Percentiles rank a stretch among this genome's conserved stretches.
These are phyloP conservation scores for Teratosphaeria zuluensis DNA, from an alignment of 2,329 filamentous ascomycete genomes.

Conservation along the genomic window DNA sequence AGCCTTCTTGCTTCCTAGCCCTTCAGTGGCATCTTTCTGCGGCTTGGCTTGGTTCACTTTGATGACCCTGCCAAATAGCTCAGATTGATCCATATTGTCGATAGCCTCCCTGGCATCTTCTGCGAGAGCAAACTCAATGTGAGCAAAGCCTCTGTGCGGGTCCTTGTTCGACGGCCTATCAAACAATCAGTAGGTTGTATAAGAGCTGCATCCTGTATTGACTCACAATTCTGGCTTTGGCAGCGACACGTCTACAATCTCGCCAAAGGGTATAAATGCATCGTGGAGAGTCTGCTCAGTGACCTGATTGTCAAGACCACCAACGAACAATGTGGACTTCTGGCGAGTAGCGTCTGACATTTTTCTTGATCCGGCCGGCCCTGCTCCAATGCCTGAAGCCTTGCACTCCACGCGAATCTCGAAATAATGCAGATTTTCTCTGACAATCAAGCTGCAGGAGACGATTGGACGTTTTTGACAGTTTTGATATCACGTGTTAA, in stretches of 20 bases:
- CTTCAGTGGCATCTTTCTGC: slow-evolving; percentile 79
- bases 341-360: slow-evolving; percentile 72
- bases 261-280: slow-evolving; percentile 93
- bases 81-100: slow-evolving; percentile 97
- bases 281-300: slow-evolving; percentile 68
- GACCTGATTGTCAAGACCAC: slow-evolving; percentile 72
- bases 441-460: not conserved
- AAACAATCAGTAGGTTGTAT: not conserved
- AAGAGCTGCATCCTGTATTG: not conserved
- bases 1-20: slow-evolving; percentile 83
- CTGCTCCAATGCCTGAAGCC: not conserved
- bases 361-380: not conserved
- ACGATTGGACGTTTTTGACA: not conserved
- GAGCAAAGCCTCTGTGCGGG: slow-evolving; percentile 84
- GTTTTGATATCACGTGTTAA: slow-evolving; percentile 4
- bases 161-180: slow-evolving; percentile 58
- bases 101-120: slow-evolving; percentile 89
- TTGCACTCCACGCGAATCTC: not conserved
- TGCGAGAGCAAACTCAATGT: slow-evolving; percentile 83
- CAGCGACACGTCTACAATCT: slow-evolving; percentile 82
- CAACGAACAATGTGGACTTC: slow-evolving; percentile 87
- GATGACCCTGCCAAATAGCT: slow-evolving; percentile 84
- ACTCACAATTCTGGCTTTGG: slow-evolving; percentile 69
- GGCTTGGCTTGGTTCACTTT: slow-evolving; percentile 88
- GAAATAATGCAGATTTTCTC: not conserved